phyloP scores from a whole-genome alignment of 139 green algal species.

The Coccomyxa sp. region DNA sequence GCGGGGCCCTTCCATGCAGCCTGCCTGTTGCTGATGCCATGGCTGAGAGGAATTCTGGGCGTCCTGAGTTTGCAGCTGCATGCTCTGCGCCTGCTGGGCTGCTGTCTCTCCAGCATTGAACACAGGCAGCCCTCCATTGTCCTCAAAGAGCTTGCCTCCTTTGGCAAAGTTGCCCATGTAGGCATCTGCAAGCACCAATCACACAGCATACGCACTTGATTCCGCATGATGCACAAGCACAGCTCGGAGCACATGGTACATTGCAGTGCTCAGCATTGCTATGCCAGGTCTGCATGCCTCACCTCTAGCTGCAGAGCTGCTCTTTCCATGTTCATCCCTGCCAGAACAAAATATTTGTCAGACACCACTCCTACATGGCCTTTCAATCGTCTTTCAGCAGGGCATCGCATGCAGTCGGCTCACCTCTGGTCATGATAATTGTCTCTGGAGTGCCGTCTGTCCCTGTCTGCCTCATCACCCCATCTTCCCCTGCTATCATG shows the following conservation, averaged over 20 bases:
- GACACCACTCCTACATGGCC: too few relatives aligned
- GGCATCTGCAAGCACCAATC: not conserved
- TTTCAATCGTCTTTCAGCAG: too few relatives aligned
- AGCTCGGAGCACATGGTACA: not conserved
- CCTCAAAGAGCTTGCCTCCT: slow-evolving; percentile 7
- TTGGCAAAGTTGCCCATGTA: slow-evolving; percentile 9
- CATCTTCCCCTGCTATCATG: too few relatives aligned
- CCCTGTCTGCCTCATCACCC: too few relatives aligned
- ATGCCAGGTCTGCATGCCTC: not conserved
- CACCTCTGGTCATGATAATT: not conserved
- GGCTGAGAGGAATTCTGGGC: not conserved
- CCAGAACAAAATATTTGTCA: too few relatives aligned
- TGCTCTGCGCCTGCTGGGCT: not conserved
- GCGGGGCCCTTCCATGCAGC: too few relatives aligned
- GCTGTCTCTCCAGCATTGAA: too few relatives aligned
- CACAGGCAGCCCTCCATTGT: slow-evolving; percentile 19
- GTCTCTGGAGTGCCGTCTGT: not conserved
- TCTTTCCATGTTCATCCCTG: too few relatives aligned
- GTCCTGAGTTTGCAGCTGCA: not conserved
- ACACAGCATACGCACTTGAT: not conserved
- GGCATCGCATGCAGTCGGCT: not conserved
- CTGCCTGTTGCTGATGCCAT: too few relatives aligned
- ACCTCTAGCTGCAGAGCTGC: not conserved
- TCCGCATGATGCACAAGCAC: not conserved
- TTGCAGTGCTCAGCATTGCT: not conserved